A percentile compares a stretch with the other conserved stretches of the same genome.
Conservation (phyloP, 768 basidiomycete species). For the Tylopilus balloui region DNA sequence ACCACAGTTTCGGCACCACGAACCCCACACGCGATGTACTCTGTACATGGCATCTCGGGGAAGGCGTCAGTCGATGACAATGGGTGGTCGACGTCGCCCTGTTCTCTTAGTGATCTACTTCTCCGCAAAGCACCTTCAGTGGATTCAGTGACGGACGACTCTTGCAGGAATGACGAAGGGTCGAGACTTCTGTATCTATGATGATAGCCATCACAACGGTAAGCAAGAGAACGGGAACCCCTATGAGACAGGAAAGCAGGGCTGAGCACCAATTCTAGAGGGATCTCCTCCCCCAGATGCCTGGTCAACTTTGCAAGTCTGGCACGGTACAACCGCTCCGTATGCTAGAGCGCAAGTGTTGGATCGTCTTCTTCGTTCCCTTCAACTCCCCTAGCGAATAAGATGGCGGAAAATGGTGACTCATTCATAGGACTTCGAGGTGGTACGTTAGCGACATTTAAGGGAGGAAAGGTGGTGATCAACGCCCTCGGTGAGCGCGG, state of each 20-base stretch:
- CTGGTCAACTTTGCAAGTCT: constrained; percentile 36
- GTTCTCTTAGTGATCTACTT: constrained; percentile 28
- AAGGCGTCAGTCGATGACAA: neutral
- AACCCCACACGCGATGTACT: neutral
- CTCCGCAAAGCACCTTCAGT: constrained; percentile 21
- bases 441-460: constrained; percentile 8
- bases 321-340: constrained; percentile 28
- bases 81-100: neutral
- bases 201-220: constrained; percentile 1
- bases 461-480: constrained; percentile 10
- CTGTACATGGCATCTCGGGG: neutral
- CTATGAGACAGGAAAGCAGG: constrained; percentile 2
- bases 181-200: constrained; percentile 19
- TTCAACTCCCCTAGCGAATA: constrained; percentile 9
- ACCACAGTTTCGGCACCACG: constrained; percentile 1
- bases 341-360: neutral
- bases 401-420: constrained; percentile 8
- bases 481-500: constrained; percentile 3
- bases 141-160: neutral
- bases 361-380: constrained; percentile 6
- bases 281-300: constrained; percentile 37
- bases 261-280: constrained; percentile 31
- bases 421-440: constrained; percentile 12
- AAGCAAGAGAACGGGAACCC: neutral
- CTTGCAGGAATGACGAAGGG: constrained; percentile 1